Conservation (phyloP, 192 early-diverging fungal species). For the Rhizophlyctis rosea region DNA sequence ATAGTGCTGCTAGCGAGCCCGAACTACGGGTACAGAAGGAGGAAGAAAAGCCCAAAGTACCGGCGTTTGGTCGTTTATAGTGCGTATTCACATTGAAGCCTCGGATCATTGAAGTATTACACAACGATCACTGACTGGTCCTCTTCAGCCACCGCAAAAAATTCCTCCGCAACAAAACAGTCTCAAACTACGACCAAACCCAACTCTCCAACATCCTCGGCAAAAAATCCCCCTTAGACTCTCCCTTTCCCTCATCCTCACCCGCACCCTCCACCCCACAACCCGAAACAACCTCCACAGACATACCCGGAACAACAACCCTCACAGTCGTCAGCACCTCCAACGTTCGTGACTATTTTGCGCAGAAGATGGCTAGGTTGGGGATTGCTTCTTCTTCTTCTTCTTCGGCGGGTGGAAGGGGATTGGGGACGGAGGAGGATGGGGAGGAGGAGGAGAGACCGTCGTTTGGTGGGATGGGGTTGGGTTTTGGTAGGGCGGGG, state of each 20-base stretch:
- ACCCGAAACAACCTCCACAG: neutral
- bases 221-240: constrained; percentile 25
- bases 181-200: constrained; percentile 34
- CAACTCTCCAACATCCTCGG: constrained; percentile 52
- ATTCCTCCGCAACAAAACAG: constrained; percentile 51
- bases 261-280: neutral
- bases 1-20: too few species aligned
- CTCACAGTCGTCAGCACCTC: constrained; percentile 10
- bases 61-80: neutral
- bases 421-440: constrained; percentile 14
- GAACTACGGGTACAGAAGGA: constrained; percentile 21
- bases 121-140: neutral
- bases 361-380: constrained; percentile 28
- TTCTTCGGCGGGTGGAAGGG: neutral
- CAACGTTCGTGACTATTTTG: constrained; percentile 44
- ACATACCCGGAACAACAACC: constrained; percentile 8
- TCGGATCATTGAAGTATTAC: neutral
- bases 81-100: neutral
- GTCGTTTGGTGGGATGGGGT: constrained; percentile 22
- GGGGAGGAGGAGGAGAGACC: constrained; percentile 27
- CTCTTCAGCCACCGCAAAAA: constrained; percentile 48
- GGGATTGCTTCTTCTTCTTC: constrained; percentile 9
- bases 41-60: constrained; percentile 8
- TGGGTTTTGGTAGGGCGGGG: constrained; percentile 21
- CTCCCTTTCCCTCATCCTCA: constrained; percentile 4